These are phyloP conservation scores for Ascochyta rabiei DNA, from an alignment of 2,329 filamentous ascomycete genomes.

Conservation along the genomic window DNA sequence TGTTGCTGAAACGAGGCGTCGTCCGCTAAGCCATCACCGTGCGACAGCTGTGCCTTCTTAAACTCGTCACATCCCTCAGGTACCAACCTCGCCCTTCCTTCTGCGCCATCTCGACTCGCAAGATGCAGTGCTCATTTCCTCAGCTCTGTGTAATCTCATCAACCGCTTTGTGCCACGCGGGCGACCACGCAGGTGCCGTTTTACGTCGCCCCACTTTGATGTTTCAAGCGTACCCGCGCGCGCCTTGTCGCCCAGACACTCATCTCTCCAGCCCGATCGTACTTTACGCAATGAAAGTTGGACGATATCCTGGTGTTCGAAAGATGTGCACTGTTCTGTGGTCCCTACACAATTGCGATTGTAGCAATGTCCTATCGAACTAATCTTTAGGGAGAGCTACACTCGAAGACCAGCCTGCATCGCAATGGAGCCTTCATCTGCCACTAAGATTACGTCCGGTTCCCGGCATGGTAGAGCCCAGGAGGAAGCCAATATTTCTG, in stretches of 20 bases:
- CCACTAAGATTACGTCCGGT: slow-evolving; percentile 8
- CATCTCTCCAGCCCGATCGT: neutral
- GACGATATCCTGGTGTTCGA: neutral
- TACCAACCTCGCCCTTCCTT: neutral
- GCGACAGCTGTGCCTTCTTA: slow-evolving; percentile 10
- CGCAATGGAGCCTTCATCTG: slow-evolving; percentile 1
- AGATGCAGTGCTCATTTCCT: slow-evolving; percentile 8
- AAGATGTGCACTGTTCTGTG: neutral
- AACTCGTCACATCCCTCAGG: slow-evolving; percentile 2
- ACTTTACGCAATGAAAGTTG: neutral
- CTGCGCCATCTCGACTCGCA: neutral
- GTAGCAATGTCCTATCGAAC: neutral
- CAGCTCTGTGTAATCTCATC: slow-evolving; percentile 6
- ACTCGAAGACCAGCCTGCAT: neutral
- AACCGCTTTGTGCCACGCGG: slow-evolving; percentile 15
- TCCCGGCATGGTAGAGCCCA: slow-evolving; percentile 12
- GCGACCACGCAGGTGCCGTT: slow-evolving; percentile 31
- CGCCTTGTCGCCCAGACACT: slow-evolving; percentile 8
- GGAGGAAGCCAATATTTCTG: slow-evolving; percentile 8
- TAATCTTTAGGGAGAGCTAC: neutral
- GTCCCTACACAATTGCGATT: neutral
- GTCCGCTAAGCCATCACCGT: slow-evolving; percentile 11
- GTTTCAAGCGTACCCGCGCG: slow-evolving; percentile 23
- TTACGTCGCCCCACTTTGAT: slow-evolving; percentile 24
- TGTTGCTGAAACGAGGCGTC: slow-evolving; percentile 13